Percentiles rank a stretch among this genome's conserved stretches.
These are phyloP conservation scores for Knoxia roxburghii DNA, from an alignment of 257 asterid species.

Conservation along the genomic window DNA sequence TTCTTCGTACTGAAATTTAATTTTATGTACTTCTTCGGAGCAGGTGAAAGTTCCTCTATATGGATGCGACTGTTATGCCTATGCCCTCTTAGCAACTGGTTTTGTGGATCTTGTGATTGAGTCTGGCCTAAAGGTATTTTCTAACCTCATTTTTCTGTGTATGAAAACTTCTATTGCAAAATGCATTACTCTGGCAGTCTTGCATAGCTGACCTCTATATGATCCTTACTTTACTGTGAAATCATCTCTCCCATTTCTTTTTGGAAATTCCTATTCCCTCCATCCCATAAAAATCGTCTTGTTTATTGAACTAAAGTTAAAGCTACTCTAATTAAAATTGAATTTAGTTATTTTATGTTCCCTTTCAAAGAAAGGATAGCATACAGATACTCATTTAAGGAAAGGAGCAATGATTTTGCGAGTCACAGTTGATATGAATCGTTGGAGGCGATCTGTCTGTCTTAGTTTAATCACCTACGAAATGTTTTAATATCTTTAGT, in stretches of 20 bases:
- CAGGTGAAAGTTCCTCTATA: conserved; percentile 97
- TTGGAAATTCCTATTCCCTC: background rate
- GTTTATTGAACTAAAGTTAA: too few relatives aligned
- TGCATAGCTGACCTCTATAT: background rate
- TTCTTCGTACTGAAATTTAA: background rate
- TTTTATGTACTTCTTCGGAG: conserved; percentile 1
- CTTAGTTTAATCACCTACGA: background rate
- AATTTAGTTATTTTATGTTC: too few relatives aligned
- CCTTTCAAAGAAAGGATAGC: too few relatives aligned
- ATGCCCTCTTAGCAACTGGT: conserved; percentile 90
- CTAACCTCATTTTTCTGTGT: background rate
- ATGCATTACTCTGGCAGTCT: background rate
- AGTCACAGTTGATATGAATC: background rate
- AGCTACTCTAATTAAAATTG: too few relatives aligned
- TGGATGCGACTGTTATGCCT: conserved; percentile 98
- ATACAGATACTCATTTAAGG: too few relatives aligned
- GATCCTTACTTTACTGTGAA: background rate
- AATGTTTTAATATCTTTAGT: background rate
- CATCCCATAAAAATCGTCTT: too few relatives aligned
- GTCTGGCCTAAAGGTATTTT: conserved; percentile 85
- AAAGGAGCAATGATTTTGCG: too few relatives aligned
- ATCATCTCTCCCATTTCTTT: background rate
- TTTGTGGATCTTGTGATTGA: conserved; percentile 87
- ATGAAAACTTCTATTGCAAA: background rate
- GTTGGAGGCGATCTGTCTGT: background rate